Evolutionary conservation across 2,329 filamentous ascomycete species (phyloP).

Genomic region (Beauveria sp.): DNA sequence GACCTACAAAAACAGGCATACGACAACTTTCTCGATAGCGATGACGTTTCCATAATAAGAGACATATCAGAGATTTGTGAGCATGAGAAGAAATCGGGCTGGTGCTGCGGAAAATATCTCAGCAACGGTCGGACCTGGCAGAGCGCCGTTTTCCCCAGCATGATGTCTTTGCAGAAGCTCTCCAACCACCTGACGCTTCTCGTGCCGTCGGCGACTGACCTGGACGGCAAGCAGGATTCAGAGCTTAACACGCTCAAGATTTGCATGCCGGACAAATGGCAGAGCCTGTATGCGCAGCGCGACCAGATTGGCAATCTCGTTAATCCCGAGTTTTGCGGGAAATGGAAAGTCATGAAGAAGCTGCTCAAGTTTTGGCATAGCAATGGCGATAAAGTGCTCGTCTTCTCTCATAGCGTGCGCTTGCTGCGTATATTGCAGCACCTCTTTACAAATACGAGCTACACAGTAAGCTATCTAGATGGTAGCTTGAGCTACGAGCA

Average conservation of each 20-base stretch:
- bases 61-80: slow-evolving; percentile 59
- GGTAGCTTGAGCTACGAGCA: slow-evolving; percentile 78
- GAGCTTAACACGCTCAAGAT: slow-evolving; percentile 67
- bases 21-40: slow-evolving; percentile 64
- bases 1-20: slow-evolving; percentile 76
- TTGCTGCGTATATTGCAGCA: slow-evolving; percentile 77
- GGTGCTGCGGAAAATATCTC: slow-evolving; percentile 64
- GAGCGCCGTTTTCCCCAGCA: slow-evolving; percentile 74
- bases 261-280: slow-evolving; percentile 69
- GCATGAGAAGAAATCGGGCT: slow-evolving; percentile 60
- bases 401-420: slow-evolving; percentile 89
- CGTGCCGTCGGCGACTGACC: slow-evolving; percentile 59
- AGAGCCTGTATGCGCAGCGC: slow-evolving; percentile 62
- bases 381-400: slow-evolving; percentile 86
- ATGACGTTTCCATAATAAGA: slow-evolving; percentile 62
- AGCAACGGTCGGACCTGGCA: slow-evolving; percentile 62
- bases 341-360: slow-evolving; percentile 88
- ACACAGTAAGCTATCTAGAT: slow-evolving; percentile 86
- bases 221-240: slow-evolving; percentile 65
- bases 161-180: slow-evolving; percentile 76
- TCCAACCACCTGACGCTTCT: slow-evolving; percentile 89
- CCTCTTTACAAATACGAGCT: slow-evolving; percentile 80
- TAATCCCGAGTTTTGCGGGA: slow-evolving; percentile 88
- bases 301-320: slow-evolving; percentile 75
- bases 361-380: slow-evolving; percentile 83